phyloP scores from a whole-genome alignment of 2,329 filamentous ascomycete species.

The Trichoderma atroviride region DNA sequence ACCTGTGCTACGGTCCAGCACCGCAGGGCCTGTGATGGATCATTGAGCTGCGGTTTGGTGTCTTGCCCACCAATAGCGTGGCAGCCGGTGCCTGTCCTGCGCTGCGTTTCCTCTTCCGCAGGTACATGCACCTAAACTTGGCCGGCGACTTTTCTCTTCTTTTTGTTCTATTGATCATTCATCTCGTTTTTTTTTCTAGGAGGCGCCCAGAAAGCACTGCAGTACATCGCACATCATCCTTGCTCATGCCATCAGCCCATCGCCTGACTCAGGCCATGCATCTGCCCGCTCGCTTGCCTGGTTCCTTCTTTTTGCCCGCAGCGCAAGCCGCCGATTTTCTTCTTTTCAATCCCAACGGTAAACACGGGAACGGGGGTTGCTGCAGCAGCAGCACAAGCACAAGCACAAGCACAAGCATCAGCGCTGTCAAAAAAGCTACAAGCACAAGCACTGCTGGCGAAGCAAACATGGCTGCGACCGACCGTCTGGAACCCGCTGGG shows the following conservation, averaged over 20 bases:
- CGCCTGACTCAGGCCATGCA: conserved; percentile 3
- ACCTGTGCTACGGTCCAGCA: not conserved
- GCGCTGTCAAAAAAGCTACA: not conserved
- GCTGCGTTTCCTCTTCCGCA: not conserved
- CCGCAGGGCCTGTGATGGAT: not conserved
- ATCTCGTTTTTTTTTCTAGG: not conserved
- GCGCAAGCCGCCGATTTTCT: not conserved
- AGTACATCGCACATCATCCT: not conserved
- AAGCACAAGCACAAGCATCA: conserved; percentile 10
- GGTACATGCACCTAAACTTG: not conserved
- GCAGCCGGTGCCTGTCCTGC: not conserved
- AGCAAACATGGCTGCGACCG: conserved; percentile 13
- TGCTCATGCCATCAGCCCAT: conserved; percentile 15
- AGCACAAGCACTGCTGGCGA: not conserved
- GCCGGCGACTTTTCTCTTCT: not conserved
- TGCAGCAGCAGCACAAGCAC: conserved; percentile 5
- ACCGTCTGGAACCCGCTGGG: conserved; percentile 16
- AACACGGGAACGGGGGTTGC: not conserved
- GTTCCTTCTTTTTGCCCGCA: not conserved
- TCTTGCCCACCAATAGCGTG: not conserved
- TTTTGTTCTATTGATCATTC: not conserved
- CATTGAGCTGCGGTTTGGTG: not conserved
- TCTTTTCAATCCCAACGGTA: not conserved
- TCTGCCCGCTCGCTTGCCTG: not conserved
- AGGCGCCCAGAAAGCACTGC: not conserved